Evolutionary conservation across 1,284 basidiomycete species (phyloP), one percentile per base, ranked within the genome.

Genomic region (Fomitiporia mediterranea): DNA sequence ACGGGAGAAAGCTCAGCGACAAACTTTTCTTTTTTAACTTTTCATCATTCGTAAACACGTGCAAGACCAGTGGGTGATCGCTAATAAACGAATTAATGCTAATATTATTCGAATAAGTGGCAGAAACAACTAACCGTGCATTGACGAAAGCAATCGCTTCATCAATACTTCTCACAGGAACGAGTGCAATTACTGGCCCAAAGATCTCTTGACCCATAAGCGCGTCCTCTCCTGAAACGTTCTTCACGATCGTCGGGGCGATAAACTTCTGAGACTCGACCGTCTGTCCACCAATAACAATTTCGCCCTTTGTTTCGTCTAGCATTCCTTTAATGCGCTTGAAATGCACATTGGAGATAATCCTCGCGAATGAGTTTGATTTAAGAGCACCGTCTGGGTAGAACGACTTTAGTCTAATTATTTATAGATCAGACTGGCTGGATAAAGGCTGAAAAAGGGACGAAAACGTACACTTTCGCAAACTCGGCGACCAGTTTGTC

Each of bases 171-270:
- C 85, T 79, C n/a, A 94, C 83, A 0, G 89, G 81, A 0, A 95
- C 74, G 51, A 97, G 78, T 5, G 91, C 86, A 19, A 96, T 72
- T 5, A 92, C 61, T 3, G 90, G 89, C 1, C 88, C 90, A 66
- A 92, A 90, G 15, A 89, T 75, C 65, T 90, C 87, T 84, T 94
- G 86, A 69, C 81, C 78, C 82, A 94, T 82, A 61, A 94, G 66
- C 2, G 81, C 80, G 67, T 93, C 90, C 58, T 83, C 81, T 0
- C 65, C 67, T 46, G 73, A 68, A 4, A 86, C 85, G 60, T 88
- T 78, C 56, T 73, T 78, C 38, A 92, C 78, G 25, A 88, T 67
- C 0, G 88, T 90, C 9, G 87, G 85, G 8, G 83, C 79, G 54
- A 91, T 77, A 61, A 78, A 87, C 60, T 78, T 78, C 56, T 69